Evolutionary conservation across 164 flowering plant genomes (phyloP).

Genomic region (Magnolia sinica): DNA sequence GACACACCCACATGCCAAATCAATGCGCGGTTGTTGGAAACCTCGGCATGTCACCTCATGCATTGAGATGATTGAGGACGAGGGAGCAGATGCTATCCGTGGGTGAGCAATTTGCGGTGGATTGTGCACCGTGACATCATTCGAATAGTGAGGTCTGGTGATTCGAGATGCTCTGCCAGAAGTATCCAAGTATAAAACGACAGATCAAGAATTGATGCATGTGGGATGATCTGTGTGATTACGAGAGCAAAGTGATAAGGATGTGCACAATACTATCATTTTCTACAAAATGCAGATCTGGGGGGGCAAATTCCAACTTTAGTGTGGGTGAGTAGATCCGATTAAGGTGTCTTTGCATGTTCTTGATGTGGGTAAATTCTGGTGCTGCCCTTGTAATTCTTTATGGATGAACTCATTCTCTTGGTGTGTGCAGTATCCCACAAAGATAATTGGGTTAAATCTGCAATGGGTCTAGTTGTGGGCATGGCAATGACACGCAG

Average conservation of each 20-base stretch:
- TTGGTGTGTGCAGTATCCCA: background rate
- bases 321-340: background rate
- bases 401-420: background rate
- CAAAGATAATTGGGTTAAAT: background rate
- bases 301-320: background rate
- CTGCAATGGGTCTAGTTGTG: no score
- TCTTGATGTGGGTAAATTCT: background rate
- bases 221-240: background rate
- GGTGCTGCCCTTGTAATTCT: background rate
- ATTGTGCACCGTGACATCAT: background rate
- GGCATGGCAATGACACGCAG: no score
- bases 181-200: constrained; percentile 8
- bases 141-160: background rate
- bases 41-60: background rate
- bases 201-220: background rate
- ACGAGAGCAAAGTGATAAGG: constrained; percentile 3
- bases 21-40: background rate
- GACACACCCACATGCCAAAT: background rate
- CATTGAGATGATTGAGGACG: no score
- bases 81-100: background rate
- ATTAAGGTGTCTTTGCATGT: background rate
- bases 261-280: background rate
- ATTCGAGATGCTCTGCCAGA: constrained; percentile 3
- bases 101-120: background rate
- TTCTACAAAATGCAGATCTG: background rate